phyloP scores from a whole-genome alignment of 2,329 filamentous ascomycete species.

The Sporothrix sp. region DNA sequence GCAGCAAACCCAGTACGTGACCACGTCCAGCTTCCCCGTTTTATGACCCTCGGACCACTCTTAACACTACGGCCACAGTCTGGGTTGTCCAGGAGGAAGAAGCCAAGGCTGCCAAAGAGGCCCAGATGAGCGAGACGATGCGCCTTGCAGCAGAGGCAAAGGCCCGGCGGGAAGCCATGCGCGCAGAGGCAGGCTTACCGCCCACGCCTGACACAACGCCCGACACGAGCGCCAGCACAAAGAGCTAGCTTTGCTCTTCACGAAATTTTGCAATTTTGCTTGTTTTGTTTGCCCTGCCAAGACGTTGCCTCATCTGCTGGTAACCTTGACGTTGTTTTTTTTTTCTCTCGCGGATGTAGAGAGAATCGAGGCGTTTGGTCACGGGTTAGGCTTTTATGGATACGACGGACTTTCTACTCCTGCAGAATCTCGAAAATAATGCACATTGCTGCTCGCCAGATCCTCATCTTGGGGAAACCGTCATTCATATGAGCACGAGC shows the following conservation, averaged over 20 bases:
- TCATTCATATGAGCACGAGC: too few species aligned
- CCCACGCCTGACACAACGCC: conserved; percentile 19
- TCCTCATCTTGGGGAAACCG: too few species aligned
- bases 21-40: neutral
- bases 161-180: conserved; percentile 38
- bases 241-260: neutral
- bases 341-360: neutral
- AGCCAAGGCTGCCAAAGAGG: conserved; percentile 33
- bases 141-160: conserved; percentile 33
- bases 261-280: neutral
- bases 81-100: conserved; percentile 44
- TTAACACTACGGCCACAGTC: conserved; percentile 28
- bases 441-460: too few species aligned
- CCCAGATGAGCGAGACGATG: conserved; percentile 26
- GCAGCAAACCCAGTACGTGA: conserved; percentile 74
- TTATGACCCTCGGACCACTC: neutral
- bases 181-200: conserved; percentile 37
- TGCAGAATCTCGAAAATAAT: too few species aligned
- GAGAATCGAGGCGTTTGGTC: conserved; percentile 7
- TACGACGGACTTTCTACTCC: neutral
- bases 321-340: neutral
- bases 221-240: too few species aligned
- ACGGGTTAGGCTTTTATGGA: neutral
- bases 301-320: neutral
- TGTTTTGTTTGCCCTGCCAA: too few species aligned